A percentile compares a stretch with the other conserved stretches of the same genome.
Evolutionary conservation across 2,329 filamentous ascomycete species (phyloP).

Genomic region (Hymenoscyphus repandus): DNA sequence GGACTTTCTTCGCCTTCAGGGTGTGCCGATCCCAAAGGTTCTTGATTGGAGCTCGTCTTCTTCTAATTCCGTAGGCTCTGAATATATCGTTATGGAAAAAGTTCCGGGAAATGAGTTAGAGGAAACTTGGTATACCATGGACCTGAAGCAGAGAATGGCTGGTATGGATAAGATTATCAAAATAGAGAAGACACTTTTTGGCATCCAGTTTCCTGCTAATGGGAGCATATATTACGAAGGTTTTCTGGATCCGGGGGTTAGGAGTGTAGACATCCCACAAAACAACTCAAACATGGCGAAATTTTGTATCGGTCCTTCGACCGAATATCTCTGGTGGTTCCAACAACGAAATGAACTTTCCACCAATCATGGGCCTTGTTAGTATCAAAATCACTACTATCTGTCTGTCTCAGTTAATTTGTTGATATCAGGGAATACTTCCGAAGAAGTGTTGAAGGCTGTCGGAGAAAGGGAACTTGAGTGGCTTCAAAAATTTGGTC

Average conservation of each 20-base stretch:
- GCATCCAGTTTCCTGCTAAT: conserved; percentile 16
- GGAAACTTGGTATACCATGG: conserved; percentile 23
- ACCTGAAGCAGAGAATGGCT: conserved; percentile 17
- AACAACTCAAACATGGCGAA: conserved; percentile 5
- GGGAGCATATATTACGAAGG: conserved; percentile 19
- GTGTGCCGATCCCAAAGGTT: conserved; percentile 23
- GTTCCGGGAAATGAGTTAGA: conserved; percentile 30
- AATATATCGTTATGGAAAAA: conserved; percentile 38
- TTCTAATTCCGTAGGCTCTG: conserved; percentile 31
- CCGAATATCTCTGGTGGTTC: conserved; percentile 21
- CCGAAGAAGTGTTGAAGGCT: conserved; percentile 16
- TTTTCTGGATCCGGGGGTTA: conserved; percentile 14
- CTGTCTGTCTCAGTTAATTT: conserved; percentile 3
- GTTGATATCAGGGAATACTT: conserved; percentile 12
- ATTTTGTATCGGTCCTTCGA: conserved; percentile 20
- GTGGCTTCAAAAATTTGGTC: conserved; percentile 16
- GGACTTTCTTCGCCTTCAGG: conserved; percentile 23
- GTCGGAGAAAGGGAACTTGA: conserved; percentile 15
- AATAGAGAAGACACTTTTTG: conserved; percentile 17
- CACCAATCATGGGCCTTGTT: conserved; percentile 17
- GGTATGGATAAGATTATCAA: conserved; percentile 17
- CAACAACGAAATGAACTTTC: conserved; percentile 15
- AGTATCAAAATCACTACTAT: conserved; percentile 8
- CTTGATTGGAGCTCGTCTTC: conserved; percentile 31
- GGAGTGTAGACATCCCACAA: conserved; percentile 17